Base-by-base conservation (phyloP, 192 early-diverging fungal genomes). In the Backusella circina region DNA sequence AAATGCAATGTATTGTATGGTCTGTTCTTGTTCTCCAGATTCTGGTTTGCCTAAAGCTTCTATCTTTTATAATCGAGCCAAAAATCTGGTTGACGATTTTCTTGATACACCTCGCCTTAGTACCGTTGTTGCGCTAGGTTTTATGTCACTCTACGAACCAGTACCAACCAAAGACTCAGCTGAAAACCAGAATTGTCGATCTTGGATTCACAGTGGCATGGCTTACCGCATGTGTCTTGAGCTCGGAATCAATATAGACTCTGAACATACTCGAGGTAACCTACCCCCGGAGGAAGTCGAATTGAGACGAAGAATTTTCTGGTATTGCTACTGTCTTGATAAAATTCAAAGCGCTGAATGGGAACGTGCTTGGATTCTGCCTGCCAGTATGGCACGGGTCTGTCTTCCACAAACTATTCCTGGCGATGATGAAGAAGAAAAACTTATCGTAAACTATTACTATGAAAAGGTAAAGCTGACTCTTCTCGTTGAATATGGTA, bases 281-380 rank as follows among this genome's bases (percentile, higher is more conserved):
- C 23, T 67, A 50, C 32, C 33, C 9, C 26, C 36, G 10, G 23
- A 75, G 13, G 76, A 77, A 10, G 23, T 73, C 18, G 77, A 78
- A 36, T 6, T 78, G 41, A 32, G 72, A n/a, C 47, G 72, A 35
- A 31, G 77, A 30, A 65, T 78, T 13, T 73, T 78, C 16, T 78
- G 77, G 77, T 72, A 51, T 3, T 78, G 77, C 50, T 78, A 74
- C 23, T 78, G 72, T 61, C 33, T 78, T 1, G 77, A 78, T 67
- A 78, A 78, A n/a, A 13, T 67, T 5, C 77, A 73, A 38, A 78
- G 77, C 33, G 35, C 57, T 21, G 65, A 50, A 35, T 66, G 39
- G 16, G 41, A 74, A 39, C 33, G 77, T 2, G 28, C 67, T 33
- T 78, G 77, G 71, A 78, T 73, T 44, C 44, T 78, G 0, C 65